Base-by-base conservation (phyloP, 768 basidiomycete genomes). In the Sarcodon sp. region DNA sequence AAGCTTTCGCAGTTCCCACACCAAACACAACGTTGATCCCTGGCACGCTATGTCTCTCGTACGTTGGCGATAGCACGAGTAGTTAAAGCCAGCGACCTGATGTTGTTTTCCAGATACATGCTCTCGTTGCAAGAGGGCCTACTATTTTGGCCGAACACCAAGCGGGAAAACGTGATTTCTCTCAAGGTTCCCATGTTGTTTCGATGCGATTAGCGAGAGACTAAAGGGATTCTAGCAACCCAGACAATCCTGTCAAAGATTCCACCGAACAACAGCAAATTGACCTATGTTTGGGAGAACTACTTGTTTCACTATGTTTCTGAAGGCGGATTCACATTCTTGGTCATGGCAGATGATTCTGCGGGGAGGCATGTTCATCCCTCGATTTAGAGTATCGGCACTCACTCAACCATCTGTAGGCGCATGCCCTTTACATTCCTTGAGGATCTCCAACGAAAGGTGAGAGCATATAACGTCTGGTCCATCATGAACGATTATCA, bases 371-470 rank as follows among this genome's bases (percentile, higher is more conserved):
- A 50, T 53, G 78, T 61, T 21, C 34, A 21, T 31, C 33, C 43
- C 35, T 43, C 44, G 9, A 37, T 33, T 39, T 38, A 15, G 12
- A 33, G 8, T 15, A 27, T 31, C 35, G 18, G 21, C 35, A 35
- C 12, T n/a, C 8, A 7, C 38, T 37, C 10, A 35, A 44, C 33
- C 7, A 43, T 9, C 16, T 12, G 31, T 35, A 90, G 88, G 56
- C 75, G 92, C 53, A 86, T 90, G 74, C 92, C 96, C 9, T 99
- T 98, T 59, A 85, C 87, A 4, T 99, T 98, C 66, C 71, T 99
- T 4, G 69, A 75, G 35, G 90, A 93, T 43, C 69, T 99, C 10
- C 90, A 96, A 56, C 74, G 79, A 59, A 82, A 81, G 77, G 82
- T 75, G 21, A 27, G 21, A 27, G 21, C 21, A 27, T 27, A 27